Evolutionary conservation across 2,329 filamentous ascomycete species (phyloP).

Genomic region (Aspergillus fructus): DNA sequence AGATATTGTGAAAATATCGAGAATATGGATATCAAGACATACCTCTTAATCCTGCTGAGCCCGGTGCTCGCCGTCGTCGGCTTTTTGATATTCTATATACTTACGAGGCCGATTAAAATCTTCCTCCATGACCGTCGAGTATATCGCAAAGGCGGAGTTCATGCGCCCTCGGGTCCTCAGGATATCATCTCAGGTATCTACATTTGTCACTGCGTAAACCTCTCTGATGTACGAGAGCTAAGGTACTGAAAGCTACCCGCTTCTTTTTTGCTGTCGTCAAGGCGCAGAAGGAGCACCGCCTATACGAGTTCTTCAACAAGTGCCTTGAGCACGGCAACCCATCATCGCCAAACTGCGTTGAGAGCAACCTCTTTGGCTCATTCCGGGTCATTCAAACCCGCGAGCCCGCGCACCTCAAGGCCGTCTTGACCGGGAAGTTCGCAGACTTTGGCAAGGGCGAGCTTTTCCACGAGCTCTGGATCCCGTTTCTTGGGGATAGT

Average conservation of each 20-base stretch:
- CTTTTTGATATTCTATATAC: slow-evolving; percentile 1
- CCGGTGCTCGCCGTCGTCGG: slow-evolving; percentile 2
- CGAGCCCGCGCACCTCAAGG: slow-evolving; percentile 4
- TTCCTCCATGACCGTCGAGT: slow-evolving; percentile 5
- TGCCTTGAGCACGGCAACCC: background rate
- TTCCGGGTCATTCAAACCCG: slow-evolving; percentile 4
- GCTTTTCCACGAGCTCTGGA: slow-evolving; percentile 2
- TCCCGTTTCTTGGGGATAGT: background rate
- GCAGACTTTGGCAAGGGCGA: slow-evolving; percentile 5
- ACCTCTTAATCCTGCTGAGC: slow-evolving; percentile 1
- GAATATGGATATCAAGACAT: background rate
- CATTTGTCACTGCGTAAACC: background rate
- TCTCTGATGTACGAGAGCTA: background rate
- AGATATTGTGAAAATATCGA: background rate
- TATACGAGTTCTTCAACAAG: slow-evolving; percentile 4
- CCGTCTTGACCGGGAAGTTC: background rate
- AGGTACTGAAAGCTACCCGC: slow-evolving; percentile 4
- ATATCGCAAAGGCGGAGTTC: slow-evolving; percentile 1
- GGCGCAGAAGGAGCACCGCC: slow-evolving; percentile 4
- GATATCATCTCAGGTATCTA: slow-evolving; percentile 10
- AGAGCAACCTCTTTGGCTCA: slow-evolving; percentile 4
- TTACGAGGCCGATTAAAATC: background rate
- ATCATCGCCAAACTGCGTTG: slow-evolving; percentile 7
- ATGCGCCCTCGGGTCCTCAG: background rate
- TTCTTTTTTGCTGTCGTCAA: slow-evolving; percentile 3